Base-by-base conservation (phyloP, 768 basidiomycete species). In the Coprinopsis sp. region DNA sequence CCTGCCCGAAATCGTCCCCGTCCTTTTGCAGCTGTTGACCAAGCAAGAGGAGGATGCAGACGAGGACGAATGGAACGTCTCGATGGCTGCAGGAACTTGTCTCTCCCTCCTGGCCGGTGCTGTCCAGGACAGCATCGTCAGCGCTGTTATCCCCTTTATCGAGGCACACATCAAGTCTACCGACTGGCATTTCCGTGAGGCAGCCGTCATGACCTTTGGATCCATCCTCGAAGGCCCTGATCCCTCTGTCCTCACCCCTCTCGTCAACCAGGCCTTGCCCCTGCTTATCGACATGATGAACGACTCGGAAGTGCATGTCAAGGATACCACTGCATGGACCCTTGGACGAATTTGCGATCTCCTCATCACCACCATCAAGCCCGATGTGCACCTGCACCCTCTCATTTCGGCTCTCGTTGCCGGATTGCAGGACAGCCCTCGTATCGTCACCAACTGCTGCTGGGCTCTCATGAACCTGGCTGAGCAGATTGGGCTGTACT, bases 251-350 rank as follows among this genome's bases (percentile, higher is more conserved):
- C 80, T 99, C 41, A 85, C 82, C 18, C 91, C 93, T 27, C 83
- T 99, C 34, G 93, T 96, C 52, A 80, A 87, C 53, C 93, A 97
- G 63, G 96, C 96, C 1, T 76, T 99, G 11, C 91, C 91, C 4
- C 83, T 94, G 31, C 77, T 99, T 38, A 92, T 98, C 60, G 83
- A 84, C 55, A 95, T 96, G 93, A 95, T 98, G 91, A 74, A 71
- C 37, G 96, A 98, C 61, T 58, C 73, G 28, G 83, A 93, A 52
- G 37, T 79, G 2, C 87, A 91, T 50, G 95, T 99, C 55, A 91
- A 94, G 66, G 96, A 98, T 63, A 95, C 93, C 1, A 91, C 91
- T 22, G 94, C 96, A 2, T 99, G 95, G 95, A 98, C 96, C 1
- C 76, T 99, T 12, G 94, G 94, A 16, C 76, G 92, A 31, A 95